phyloP scores from a whole-genome alignment of 2,329 filamentous ascomycete species.

The Xylaria hypoxylon region DNA sequence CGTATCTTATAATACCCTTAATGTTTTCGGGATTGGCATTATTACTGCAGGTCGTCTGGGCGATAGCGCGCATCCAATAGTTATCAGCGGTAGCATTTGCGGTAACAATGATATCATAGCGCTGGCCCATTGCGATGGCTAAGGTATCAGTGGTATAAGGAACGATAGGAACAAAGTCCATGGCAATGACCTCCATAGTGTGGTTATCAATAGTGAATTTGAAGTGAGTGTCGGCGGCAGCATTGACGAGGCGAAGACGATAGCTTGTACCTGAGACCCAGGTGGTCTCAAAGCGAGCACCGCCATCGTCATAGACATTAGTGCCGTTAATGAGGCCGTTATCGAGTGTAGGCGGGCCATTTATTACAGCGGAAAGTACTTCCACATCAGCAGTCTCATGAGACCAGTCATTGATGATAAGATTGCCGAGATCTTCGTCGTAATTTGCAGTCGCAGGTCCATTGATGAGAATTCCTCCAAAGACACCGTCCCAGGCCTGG shows the following conservation, averaged over 20 bases:
- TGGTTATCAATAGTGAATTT: constrained; percentile 66
- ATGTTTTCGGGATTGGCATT: constrained; percentile 36
- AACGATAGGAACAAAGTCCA: constrained; percentile 66
- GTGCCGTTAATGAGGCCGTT: constrained; percentile 56
- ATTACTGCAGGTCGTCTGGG: constrained; percentile 35
- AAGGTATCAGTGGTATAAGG: constrained; percentile 63
- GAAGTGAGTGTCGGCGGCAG: constrained; percentile 55
- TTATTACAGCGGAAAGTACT: constrained; percentile 45
- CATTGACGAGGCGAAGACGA: constrained; percentile 60
- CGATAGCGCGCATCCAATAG: constrained; percentile 49
- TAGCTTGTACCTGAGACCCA: constrained; percentile 57
- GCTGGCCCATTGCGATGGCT: constrained; percentile 48
- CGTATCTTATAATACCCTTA: constrained; percentile 47
- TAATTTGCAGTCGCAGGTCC: constrained; percentile 70
- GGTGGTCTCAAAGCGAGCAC: constrained; percentile 41
- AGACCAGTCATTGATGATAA: constrained; percentile 71
- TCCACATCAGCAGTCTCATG: constrained; percentile 58
- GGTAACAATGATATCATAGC: constrained; percentile 42
- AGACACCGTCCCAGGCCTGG: constrained; percentile 61
- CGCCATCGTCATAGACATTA: constrained; percentile 46
- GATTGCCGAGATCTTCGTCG: constrained; percentile 70
- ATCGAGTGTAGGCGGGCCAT: constrained; percentile 54
- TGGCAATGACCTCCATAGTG: constrained; percentile 65
- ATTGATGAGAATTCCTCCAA: constrained; percentile 71
- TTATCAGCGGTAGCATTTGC: constrained; percentile 38